Base-by-base conservation (phyloP, 2,329 filamentous ascomycete species). In the Epichloe bromicola region DNA sequence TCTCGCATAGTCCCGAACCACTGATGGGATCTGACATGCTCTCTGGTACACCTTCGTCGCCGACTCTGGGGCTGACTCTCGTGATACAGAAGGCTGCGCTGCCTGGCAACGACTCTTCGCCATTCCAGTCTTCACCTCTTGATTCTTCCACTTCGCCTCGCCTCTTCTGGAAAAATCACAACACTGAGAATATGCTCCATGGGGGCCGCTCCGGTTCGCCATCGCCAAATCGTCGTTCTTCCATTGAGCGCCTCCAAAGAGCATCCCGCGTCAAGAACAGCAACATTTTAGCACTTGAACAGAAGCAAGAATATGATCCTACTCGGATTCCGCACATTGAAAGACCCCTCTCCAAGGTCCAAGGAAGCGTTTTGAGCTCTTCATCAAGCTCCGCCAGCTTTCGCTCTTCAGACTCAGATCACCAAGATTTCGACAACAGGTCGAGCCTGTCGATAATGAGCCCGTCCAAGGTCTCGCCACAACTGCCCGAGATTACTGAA, bases 241-340 rank as follows among this genome's bases (percentile, higher is more conserved):
- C 91, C 17, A 90, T 98, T 58, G 93, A 98, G 76, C 90, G 90
- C 63, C 77, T 98, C 53, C 94, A 96, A 71, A 88, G 85, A 65
- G 90, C 89, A 34, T 95, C 91, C 51, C 86, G 93, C 54, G 93
- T 98, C 61, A 95, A 91, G 76, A 97, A 95, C 73, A 96, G 91
- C 77, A 95, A 85, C 71, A 96, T 97, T 76, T 88, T 95, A 65
- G 89, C 88, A 41, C 85, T 90, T 51, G 90, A 96, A 70, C 85
- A 89, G 64, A 90, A 90, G 70, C 82, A 89, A 66, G 86, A 94
- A 72, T 96, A 96, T 73, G 88, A 96, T 66, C 88, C 90, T 30
- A 78, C 84, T 51, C 80, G 81, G 57, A 70, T 89, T 50, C 85
- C 86, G 44, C 75, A 86, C 53, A 78, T 95, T 54, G 88, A 97